A percentile compares a stretch with the other conserved stretches of the same genome.
Evolutionary conservation across 2,329 filamentous ascomycete species (phyloP).

Genomic region (Beauveria scarabaeidicola): DNA sequence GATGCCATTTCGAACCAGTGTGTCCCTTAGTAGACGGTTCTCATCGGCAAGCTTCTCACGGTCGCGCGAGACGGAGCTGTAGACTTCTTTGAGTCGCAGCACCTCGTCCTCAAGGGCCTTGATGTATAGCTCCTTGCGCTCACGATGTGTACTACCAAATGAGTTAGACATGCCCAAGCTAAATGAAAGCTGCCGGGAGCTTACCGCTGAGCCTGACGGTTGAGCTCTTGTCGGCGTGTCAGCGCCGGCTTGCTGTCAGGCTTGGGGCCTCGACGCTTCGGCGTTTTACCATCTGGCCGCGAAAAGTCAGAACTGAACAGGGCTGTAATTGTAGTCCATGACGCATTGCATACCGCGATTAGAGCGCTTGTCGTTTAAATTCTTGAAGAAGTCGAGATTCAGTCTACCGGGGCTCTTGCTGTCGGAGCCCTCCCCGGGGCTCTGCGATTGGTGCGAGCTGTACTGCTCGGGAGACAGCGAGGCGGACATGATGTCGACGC

Average conservation of each 20-base stretch:
- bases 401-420: constrained; percentile 33
- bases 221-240: constrained; percentile 86
- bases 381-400: constrained; percentile 57
- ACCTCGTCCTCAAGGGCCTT: constrained; percentile 90
- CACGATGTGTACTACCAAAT: constrained; percentile 72
- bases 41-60: constrained; percentile 70
- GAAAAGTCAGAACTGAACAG: background rate
- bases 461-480: constrained; percentile 36
- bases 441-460: constrained; percentile 19
- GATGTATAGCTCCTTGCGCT: constrained; percentile 94
- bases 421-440: constrained; percentile 19
- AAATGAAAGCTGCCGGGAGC: constrained; percentile 11
- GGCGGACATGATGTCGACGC: constrained; percentile 15
- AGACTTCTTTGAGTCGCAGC: constrained; percentile 78
- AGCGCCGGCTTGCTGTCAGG: constrained; percentile 92
- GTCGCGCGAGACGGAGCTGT: constrained; percentile 63
- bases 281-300: constrained; percentile 64
- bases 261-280: constrained; percentile 88
- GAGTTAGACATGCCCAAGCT: background rate
- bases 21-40: constrained; percentile 61
- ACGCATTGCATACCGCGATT: constrained; percentile 53
- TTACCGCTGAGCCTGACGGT: constrained; percentile 91
- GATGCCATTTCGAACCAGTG: constrained; percentile 47
- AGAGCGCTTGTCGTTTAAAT: constrained; percentile 61
- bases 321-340: background rate